These are phyloP conservation scores for Rugonectria rugulosa DNA, from an alignment of 2,329 filamentous ascomycete species.

Conservation along the genomic window DNA sequence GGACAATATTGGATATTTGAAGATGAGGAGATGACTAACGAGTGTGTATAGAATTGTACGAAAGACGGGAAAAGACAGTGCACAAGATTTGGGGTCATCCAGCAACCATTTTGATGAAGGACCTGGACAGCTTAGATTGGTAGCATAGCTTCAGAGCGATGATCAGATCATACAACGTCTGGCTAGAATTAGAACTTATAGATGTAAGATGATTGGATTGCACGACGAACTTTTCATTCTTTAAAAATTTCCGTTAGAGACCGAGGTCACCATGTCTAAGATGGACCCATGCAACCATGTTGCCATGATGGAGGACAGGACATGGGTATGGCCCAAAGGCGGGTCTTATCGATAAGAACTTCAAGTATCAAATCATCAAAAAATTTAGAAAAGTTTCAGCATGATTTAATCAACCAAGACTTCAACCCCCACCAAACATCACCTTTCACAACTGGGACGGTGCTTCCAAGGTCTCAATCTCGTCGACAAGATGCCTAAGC, in stretches of 20 bases:
- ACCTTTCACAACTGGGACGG: slow-evolving; percentile 4
- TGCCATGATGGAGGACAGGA: no score
- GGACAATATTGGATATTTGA: neutral
- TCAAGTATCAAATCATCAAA: slow-evolving; percentile 1
- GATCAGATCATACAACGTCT: no score
- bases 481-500: slow-evolving; percentile 50
- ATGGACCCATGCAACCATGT: no score
- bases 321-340: no score
- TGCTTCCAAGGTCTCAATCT: slow-evolving; percentile 14
- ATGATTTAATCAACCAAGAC: slow-evolving; percentile 8
- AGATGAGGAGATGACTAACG: neutral
- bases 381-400: slow-evolving; percentile 32
- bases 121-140: no score
- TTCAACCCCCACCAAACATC: slow-evolving; percentile 31
- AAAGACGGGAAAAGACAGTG: neutral
- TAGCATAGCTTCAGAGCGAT: no score
- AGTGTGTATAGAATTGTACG: neutral
- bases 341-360: slow-evolving; percentile 31
- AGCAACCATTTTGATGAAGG: neutral
- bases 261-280: no score
- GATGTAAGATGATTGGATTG: neutral
- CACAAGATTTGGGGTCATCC: neutral
- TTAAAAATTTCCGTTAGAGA: neutral
- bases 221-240: neutral
- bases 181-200: no score